These are phyloP conservation scores for Cryphonectria radicalis DNA, from an alignment of 2,329 filamentous ascomycete species.

Conservation along the genomic window DNA sequence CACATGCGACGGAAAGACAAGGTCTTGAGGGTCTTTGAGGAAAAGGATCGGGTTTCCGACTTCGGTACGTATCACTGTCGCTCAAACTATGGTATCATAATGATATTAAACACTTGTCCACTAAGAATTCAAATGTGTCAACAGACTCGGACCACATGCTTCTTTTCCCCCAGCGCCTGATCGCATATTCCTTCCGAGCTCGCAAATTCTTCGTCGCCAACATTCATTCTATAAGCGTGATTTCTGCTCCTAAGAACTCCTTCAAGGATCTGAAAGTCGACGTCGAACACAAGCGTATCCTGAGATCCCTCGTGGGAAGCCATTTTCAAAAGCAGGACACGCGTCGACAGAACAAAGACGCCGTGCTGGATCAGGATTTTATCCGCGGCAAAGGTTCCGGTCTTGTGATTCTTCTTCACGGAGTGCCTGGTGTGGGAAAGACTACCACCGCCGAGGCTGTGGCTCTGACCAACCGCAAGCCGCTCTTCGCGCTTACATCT, in stretches of 20 bases:
- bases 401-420: conserved; percentile 19
- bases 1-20: not conserved
- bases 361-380: conserved; percentile 22
- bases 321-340: not conserved
- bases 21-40: not conserved
- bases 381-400: conserved; percentile 13
- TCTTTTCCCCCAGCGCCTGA: not conserved
- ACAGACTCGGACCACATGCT: not conserved
- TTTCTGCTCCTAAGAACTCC: not conserved
- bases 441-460: conserved; percentile 17
- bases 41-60: not conserved
- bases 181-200: not conserved
- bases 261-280: not conserved
- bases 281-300: not conserved
- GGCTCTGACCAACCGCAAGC: conserved; percentile 17
- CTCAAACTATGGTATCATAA: not conserved
- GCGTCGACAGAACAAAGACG: conserved; percentile 1
- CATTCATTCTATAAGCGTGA: not conserved
- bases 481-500: conserved; percentile 13
- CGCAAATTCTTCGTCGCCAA: not conserved
- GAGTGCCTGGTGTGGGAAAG: conserved; percentile 17
- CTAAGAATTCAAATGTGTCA: not conserved
- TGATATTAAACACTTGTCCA: not conserved
- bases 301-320: not conserved
- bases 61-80: not conserved